These are phyloP conservation scores for Pythium phragmiticola DNA, from an alignment of 352 stramenopile species.

Conservation along the genomic window DNA sequence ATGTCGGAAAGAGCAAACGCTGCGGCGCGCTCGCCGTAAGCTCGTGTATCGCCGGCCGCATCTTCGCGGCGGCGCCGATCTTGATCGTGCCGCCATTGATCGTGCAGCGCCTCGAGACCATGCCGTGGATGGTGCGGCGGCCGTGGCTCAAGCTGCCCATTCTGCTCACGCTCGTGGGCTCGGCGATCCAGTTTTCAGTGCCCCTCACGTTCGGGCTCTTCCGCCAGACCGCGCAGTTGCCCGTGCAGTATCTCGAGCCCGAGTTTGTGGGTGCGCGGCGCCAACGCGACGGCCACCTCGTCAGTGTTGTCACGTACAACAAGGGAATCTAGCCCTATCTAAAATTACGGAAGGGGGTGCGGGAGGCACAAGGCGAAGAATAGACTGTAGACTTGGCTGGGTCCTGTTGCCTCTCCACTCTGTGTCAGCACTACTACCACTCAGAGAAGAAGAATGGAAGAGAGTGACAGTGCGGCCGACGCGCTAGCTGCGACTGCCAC, in stretches of 20 bases:
- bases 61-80: slow-evolving; percentile 82
- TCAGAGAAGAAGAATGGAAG: slow-evolving; percentile 2
- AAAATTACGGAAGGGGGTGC: slow-evolving; percentile 8
- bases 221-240: slow-evolving; percentile 72
- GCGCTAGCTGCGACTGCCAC: background rate
- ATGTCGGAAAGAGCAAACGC: slow-evolving; percentile 71
- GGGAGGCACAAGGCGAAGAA: background rate
- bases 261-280: slow-evolving; percentile 38
- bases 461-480: background rate
- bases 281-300: slow-evolving; percentile 46
- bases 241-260: slow-evolving; percentile 62
- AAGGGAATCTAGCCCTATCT: slow-evolving; percentile 54
- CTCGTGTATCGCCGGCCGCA: slow-evolving; percentile 72
- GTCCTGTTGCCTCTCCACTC: background rate
- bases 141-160: slow-evolving; percentile 67
- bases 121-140: slow-evolving; percentile 35
- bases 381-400: background rate
- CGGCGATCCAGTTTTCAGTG: slow-evolving; percentile 82
- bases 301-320: slow-evolving; percentile 80
- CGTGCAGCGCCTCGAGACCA: slow-evolving; percentile 53
- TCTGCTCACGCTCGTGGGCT: slow-evolving; percentile 66
- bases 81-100: slow-evolving; percentile 70
- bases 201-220: slow-evolving; percentile 86
- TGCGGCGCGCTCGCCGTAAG: slow-evolving; percentile 69
- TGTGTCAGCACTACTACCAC: background rate